Evolutionary conservation across 1,284 basidiomycete species (phyloP).

Genomic region (Pseudozyma flocculosa): DNA sequence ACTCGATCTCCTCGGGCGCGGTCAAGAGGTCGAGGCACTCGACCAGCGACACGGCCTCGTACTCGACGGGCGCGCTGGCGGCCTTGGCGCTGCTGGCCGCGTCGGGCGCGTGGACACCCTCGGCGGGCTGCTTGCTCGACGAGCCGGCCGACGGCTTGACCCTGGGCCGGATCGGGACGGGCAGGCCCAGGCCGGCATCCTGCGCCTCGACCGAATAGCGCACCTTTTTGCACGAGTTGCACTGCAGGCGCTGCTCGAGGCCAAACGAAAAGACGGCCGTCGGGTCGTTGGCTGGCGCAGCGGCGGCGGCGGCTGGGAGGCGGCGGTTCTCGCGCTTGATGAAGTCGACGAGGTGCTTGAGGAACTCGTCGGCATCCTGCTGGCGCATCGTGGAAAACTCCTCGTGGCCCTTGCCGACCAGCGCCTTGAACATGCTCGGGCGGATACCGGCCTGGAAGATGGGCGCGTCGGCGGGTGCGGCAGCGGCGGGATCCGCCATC

Average conservation of each 20-base stretch:
- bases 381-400: constrained; percentile 97
- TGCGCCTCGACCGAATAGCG: constrained; percentile 77
- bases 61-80: constrained; percentile 59
- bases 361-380: constrained; percentile 95
- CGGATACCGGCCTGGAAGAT: constrained; percentile 81
- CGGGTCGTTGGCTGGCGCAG: constrained; percentile 59
- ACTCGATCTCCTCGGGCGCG: constrained; percentile 72
- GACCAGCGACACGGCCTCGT: constrained; percentile 70
- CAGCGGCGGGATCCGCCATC: background rate
- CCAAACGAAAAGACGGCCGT: constrained; percentile 78
- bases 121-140: constrained; percentile 15
- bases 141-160: constrained; percentile 61
- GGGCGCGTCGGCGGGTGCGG: constrained; percentile 7
- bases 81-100: background rate
- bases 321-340: constrained; percentile 62
- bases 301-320: constrained; percentile 2
- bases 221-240: constrained; percentile 78
- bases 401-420: constrained; percentile 87
- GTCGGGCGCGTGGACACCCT: constrained; percentile 22
- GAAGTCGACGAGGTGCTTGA: constrained; percentile 75
- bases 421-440: constrained; percentile 81
- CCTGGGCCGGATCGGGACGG: constrained; percentile 65
- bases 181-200: constrained; percentile 73
- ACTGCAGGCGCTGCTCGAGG: constrained; percentile 66
- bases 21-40: constrained; percentile 72